Conservation (phyloP, 202 grass and related monocot genomes). For the Setaria italica region DNA sequence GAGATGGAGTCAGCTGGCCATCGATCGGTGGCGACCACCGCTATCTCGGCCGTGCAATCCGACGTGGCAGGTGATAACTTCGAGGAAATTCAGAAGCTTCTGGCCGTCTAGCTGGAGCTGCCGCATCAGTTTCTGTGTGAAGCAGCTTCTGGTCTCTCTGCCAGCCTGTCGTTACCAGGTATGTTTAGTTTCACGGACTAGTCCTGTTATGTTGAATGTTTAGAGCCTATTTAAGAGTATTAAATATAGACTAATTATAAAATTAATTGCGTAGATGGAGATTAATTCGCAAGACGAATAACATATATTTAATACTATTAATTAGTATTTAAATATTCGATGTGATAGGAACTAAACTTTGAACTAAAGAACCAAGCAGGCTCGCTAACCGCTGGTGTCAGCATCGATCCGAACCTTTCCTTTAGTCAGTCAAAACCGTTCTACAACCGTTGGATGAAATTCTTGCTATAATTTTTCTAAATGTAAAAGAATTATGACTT, state of each 20-base stretch:
- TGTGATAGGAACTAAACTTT: no score
- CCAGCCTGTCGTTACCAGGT: not conserved
- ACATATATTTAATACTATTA: no score
- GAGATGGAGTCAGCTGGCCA: not conserved
- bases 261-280: no score
- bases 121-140: slow-evolving; percentile 1
- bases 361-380: no score
- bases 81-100: slow-evolving; percentile 31
- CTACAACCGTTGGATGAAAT: not conserved
- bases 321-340: no score
- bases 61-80: slow-evolving; percentile 19
- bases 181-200: no score
- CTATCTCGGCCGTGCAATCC: slow-evolving; percentile 19
- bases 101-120: not conserved
- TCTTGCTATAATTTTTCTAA: no score
- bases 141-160: not conserved
- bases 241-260: no score
- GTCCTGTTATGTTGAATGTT: no score
- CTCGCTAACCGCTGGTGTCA: not conserved
- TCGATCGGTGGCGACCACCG: not conserved
- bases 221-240: no score
- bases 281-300: no score
- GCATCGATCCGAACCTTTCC: not conserved
- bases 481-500: no score
- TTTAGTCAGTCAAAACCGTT: not conserved